Conservation (phyloP, 2,329 filamentous ascomycete species). For the Simplicillium aogashimaense region DNA sequence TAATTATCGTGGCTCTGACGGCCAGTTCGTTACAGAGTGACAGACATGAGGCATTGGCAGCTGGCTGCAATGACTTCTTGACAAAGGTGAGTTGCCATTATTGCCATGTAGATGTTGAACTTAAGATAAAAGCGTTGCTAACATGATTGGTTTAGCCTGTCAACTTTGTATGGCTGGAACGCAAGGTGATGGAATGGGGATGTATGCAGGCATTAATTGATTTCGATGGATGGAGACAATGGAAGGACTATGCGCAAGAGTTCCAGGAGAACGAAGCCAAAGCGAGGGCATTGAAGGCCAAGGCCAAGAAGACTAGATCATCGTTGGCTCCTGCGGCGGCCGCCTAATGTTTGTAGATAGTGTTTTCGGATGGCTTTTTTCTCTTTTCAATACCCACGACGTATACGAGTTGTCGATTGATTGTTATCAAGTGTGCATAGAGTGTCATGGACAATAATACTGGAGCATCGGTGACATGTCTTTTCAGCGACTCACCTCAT, state of each 20-base stretch:
- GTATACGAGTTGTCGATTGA: too few relatives aligned
- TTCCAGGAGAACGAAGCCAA: conserved; percentile 30
- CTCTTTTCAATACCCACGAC: too few relatives aligned
- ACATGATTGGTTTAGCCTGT: conserved; percentile 54
- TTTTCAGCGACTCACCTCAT: too few relatives aligned
- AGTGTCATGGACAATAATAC: too few relatives aligned
- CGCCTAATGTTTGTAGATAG: not conserved
- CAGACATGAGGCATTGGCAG: conserved; percentile 85
- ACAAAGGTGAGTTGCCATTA: conserved; percentile 63
- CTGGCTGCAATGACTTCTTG: conserved; percentile 95
- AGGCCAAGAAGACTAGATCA: conserved; percentile 34
- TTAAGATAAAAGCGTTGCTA: conserved; percentile 31
- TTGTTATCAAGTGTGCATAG: too few relatives aligned
- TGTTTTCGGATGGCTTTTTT: too few relatives aligned
- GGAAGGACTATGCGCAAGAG: conserved; percentile 70
- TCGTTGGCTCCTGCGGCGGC: conserved; percentile 20
- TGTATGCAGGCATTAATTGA: conserved; percentile 99
- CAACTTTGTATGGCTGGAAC: conserved; percentile 93
- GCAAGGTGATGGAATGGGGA: conserved; percentile 98
- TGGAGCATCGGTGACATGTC: too few relatives aligned
- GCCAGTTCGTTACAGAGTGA: conserved; percentile 92
- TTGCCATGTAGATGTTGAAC: not conserved
- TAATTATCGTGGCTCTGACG: conserved; percentile 95
- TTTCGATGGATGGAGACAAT: conserved; percentile 95
- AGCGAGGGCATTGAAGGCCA: conserved; percentile 29